These are phyloP conservation scores for Phytophthora fragariae DNA, from an alignment of 352 stramenopile genomes.

Conservation along the genomic window DNA sequence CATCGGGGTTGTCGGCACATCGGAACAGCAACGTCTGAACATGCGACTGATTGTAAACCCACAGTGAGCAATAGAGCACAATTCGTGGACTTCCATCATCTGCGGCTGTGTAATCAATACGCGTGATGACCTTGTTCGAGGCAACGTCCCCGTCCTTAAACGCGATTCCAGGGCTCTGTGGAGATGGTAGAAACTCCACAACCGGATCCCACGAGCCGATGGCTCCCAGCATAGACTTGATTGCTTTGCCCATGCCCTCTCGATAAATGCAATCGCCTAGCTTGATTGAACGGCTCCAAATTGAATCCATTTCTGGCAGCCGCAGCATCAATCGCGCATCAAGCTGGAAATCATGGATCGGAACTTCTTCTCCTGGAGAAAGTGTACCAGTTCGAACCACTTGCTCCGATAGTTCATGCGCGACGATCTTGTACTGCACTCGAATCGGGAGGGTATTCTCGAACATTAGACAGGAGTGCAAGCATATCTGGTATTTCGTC, in stretches of 20 bases:
- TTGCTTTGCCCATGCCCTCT: slow-evolving; percentile 72
- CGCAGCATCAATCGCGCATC: slow-evolving; percentile 75
- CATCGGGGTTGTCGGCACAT: slow-evolving; percentile 63
- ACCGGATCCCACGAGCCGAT: slow-evolving; percentile 61
- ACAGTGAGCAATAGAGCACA: slow-evolving; percentile 85
- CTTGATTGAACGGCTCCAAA: slow-evolving; percentile 76
- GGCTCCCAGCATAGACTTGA: slow-evolving; percentile 72
- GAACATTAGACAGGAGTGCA: slow-evolving; percentile 87
- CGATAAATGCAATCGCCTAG: slow-evolving; percentile 86
- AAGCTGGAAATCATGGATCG: slow-evolving; percentile 86
- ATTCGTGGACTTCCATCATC: slow-evolving; percentile 86
- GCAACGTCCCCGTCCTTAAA: slow-evolving; percentile 79
- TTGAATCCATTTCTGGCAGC: slow-evolving; percentile 87
- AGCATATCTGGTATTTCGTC: slow-evolving; percentile 88
- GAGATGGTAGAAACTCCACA: slow-evolving; percentile 76
- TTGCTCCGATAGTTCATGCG: slow-evolving; percentile 25
- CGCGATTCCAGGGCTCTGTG: slow-evolving; percentile 53
- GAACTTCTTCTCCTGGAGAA: slow-evolving; percentile 83
- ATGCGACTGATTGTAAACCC: slow-evolving; percentile 93
- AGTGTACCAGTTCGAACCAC: slow-evolving; percentile 75
- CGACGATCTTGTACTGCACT: slow-evolving; percentile 84
- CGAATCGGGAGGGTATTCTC: slow-evolving; percentile 90
- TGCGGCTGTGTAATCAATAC: slow-evolving; percentile 84
- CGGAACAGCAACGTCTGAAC: slow-evolving; percentile 82
- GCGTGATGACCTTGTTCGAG: slow-evolving; percentile 71